A percentile compares a stretch with the other conserved stretches of the same genome.
Evolutionary conservation across 2,329 filamentous ascomycete genomes (phyloP).

Genomic region (Monascus ruber): DNA sequence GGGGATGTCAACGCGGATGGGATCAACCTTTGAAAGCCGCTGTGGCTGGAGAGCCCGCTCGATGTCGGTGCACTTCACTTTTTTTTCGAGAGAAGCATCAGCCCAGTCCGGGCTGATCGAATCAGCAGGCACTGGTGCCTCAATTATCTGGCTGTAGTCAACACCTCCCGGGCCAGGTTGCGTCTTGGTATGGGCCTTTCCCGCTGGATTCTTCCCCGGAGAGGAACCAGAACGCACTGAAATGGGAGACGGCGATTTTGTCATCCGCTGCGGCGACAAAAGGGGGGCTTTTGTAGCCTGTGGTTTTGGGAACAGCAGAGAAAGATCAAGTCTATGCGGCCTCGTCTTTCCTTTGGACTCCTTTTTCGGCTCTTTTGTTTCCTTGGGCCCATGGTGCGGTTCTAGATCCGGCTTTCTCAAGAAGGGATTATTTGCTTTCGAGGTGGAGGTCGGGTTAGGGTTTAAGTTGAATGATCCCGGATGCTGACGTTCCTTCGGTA

Average conservation of each 20-base stretch:
- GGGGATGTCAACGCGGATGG: slow-evolving; percentile 8
- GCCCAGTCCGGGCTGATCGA: slow-evolving; percentile 4
- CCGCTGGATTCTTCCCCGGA: slow-evolving; percentile 8
- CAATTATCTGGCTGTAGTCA: slow-evolving; percentile 2
- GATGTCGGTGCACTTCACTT: slow-evolving; percentile 22
- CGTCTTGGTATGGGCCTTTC: slow-evolving; percentile 18
- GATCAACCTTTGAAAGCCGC: no score
- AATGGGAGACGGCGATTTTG: slow-evolving; percentile 28
- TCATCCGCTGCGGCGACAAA: slow-evolving; percentile 32
- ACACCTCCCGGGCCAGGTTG: slow-evolving; percentile 8
- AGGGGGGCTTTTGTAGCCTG: slow-evolving; percentile 20
- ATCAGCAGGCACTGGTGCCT: background rate
- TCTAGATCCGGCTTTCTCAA: slow-evolving; percentile 21
- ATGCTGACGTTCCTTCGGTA: slow-evolving; percentile 25
- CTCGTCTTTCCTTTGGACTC: slow-evolving; percentile 29
- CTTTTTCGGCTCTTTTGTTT: slow-evolving; percentile 14
- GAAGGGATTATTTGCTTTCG: slow-evolving; percentile 30
- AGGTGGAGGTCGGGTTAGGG: slow-evolving; percentile 28
- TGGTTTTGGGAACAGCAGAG: slow-evolving; percentile 32
- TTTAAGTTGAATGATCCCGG: slow-evolving; percentile 38
- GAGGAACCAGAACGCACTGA: slow-evolving; percentile 24
- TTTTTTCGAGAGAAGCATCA: slow-evolving; percentile 16
- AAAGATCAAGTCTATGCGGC: slow-evolving; percentile 31
- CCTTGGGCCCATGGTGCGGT: slow-evolving; percentile 12
- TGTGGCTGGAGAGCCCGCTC: slow-evolving; percentile 14